phyloP scores from a whole-genome alignment of 345 rosid species.

The Murraya koenigii region DNA sequence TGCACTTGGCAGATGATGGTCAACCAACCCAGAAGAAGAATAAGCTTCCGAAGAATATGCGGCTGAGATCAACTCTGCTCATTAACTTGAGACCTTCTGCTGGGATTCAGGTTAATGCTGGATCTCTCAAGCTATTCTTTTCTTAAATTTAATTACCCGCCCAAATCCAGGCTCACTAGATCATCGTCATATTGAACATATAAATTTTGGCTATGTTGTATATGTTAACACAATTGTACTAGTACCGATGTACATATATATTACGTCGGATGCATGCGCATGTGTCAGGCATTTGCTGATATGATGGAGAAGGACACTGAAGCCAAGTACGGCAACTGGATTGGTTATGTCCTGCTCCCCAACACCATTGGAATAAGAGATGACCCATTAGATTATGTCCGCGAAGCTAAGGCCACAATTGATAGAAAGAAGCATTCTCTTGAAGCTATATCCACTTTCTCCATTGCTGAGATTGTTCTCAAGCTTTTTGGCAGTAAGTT shows the following conservation, averaged over 20 bases:
- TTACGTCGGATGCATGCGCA: not conserved
- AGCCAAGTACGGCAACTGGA: conserved; percentile 9
- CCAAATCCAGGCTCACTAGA: no score
- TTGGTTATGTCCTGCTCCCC: not conserved
- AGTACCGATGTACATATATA: no score
- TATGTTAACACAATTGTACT: not conserved
- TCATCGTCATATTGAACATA: no score
- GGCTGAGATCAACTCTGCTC: conserved; percentile 29
- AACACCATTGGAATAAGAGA: not conserved
- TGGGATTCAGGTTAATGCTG: not conserved
- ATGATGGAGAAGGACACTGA: conserved; percentile 27
- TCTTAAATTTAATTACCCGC: no score
- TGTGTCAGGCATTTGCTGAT: conserved; percentile 21
- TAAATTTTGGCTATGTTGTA: no score
- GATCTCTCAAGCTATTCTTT: no score
- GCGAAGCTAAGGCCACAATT: not conserved
- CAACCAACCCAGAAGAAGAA: not conserved
- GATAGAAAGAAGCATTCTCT: conserved; percentile 11
- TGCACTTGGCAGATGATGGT: not conserved
- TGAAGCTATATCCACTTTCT: conserved; percentile 6
- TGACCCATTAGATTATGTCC: conserved; percentile 10
- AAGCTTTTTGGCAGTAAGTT: conserved; percentile 26
- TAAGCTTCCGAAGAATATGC: conserved; percentile 25
- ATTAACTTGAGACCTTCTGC: conserved; percentile 32
- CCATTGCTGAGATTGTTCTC: conserved; percentile 22